Percentiles rank a stretch among this genome's conserved stretches.
Conservation (phyloP, 2,329 filamentous ascomycete species). For the Trichoderma brevicompactum region DNA sequence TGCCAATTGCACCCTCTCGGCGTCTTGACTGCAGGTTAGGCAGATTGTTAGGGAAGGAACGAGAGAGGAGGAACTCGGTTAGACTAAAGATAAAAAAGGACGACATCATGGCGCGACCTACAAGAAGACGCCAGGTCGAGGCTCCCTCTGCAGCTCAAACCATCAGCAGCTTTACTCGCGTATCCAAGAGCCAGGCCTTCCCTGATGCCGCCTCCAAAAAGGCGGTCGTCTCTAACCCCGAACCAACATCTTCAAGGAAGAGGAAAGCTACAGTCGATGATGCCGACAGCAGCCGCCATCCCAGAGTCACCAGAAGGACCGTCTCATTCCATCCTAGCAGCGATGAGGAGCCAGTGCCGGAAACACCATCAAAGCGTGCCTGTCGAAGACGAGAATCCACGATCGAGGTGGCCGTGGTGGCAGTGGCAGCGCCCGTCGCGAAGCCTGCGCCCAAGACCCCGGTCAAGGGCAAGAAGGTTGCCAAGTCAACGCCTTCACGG, state of each 20-base stretch:
- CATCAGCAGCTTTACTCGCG: constrained; percentile 53
- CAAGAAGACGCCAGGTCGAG: constrained; percentile 31
- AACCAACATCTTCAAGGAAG: constrained; percentile 42
- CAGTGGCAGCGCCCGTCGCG: neutral
- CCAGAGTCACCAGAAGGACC: constrained; percentile 36
- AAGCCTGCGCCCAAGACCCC: constrained; percentile 23
- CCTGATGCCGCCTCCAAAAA: constrained; percentile 43
- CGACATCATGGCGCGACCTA: constrained; percentile 29
- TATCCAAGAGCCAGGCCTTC: constrained; percentile 49
- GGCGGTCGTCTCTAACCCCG: constrained; percentile 34
- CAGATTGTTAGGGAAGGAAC: constrained; percentile 5
- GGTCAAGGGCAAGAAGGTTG: constrained; percentile 40
- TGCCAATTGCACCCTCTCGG: neutral
- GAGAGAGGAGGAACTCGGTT: neutral
- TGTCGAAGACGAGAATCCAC: constrained; percentile 37
- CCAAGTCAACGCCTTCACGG: constrained; percentile 39
- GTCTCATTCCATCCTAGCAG: constrained; percentile 44
- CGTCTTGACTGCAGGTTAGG: constrained; percentile 16
- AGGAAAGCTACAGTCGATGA: constrained; percentile 43
- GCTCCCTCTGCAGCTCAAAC: constrained; percentile 33
- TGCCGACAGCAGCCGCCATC: constrained; percentile 36
- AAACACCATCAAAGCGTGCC: constrained; percentile 37
- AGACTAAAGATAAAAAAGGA: neutral
- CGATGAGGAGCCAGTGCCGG: constrained; percentile 36
- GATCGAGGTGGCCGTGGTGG: neutral